Percentiles rank a stretch among this genome's conserved stretches.
phyloP scores from a whole-genome alignment of 164 flowering plant genomes.

The Chimonanthus salicifolius region DNA sequence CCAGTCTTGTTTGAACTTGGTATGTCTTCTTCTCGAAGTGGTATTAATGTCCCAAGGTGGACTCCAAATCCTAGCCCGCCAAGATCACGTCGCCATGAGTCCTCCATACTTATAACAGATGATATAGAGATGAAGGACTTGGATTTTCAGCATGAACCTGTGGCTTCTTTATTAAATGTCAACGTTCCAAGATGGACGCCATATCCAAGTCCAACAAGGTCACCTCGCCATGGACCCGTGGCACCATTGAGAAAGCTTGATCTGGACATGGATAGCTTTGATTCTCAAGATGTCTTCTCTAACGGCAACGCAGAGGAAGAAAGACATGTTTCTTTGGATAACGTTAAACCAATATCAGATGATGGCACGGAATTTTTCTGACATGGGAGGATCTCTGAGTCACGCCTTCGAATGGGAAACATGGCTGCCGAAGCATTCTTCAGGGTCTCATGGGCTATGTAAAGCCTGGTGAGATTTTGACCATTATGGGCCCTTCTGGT shows the following conservation, averaged over 20 bases:
- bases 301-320: not conserved
- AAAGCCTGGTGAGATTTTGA: slow-evolving; percentile 47
- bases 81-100: not conserved
- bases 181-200: slow-evolving; percentile 7
- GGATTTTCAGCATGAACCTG: not conserved
- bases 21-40: slow-evolving; percentile 1
- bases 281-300: not conserved
- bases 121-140: no score
- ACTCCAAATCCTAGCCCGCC: not conserved
- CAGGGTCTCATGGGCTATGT: slow-evolving; percentile 51
- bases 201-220: slow-evolving; percentile 1
- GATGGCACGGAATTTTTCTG: slow-evolving; percentile 48
- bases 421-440: slow-evolving; percentile 27
- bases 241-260: not conserved
- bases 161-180: not conserved
- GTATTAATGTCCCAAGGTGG: not conserved
- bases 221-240: slow-evolving; percentile 1
- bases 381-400: slow-evolving; percentile 64
- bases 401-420: slow-evolving; percentile 25
- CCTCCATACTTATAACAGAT: not conserved
- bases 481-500: slow-evolving; percentile 75
- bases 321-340: not conserved
- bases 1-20: no score
- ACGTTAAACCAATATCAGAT: not conserved
- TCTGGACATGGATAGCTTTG: not conserved